Conservation (phyloP, 148 eudicot species). For the Gaultheria prostrata region DNA sequence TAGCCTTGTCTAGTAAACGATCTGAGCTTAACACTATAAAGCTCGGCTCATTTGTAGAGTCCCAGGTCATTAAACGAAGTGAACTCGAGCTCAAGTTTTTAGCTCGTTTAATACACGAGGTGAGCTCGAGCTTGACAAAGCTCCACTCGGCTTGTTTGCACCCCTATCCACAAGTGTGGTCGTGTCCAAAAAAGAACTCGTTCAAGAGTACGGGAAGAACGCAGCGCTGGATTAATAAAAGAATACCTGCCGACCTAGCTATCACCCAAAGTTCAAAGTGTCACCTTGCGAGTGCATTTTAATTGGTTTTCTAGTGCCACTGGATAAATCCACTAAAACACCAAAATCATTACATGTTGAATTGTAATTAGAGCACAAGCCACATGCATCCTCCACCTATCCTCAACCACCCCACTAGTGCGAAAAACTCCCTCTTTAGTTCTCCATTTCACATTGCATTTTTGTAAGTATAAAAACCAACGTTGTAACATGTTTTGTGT, state of each 20-base stretch:
- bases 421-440: not conserved
- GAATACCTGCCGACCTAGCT: not conserved
- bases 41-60: too few relatives aligned
- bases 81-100: too few relatives aligned
- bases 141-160: not conserved
- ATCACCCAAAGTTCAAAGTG: not conserved
- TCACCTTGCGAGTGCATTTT: not conserved
- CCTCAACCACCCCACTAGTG: constrained; percentile 29
- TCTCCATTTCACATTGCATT: constrained; percentile 13
- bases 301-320: not conserved
- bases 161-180: not conserved
- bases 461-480: not conserved
- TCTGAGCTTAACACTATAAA: too few relatives aligned
- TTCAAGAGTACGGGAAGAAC: not conserved
- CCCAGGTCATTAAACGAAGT: too few relatives aligned
- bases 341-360: constrained; percentile 18
- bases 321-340: not conserved
- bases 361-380: not conserved
- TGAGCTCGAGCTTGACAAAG: too few relatives aligned
- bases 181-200: not conserved
- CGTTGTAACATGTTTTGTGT: not conserved
- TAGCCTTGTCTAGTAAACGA: too few relatives aligned
- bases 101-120: too few relatives aligned
- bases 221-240: not conserved
- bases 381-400: constrained; percentile 13